Conservation (phyloP, 169 alveolate species). For the Eimeria acervulina region DNA sequence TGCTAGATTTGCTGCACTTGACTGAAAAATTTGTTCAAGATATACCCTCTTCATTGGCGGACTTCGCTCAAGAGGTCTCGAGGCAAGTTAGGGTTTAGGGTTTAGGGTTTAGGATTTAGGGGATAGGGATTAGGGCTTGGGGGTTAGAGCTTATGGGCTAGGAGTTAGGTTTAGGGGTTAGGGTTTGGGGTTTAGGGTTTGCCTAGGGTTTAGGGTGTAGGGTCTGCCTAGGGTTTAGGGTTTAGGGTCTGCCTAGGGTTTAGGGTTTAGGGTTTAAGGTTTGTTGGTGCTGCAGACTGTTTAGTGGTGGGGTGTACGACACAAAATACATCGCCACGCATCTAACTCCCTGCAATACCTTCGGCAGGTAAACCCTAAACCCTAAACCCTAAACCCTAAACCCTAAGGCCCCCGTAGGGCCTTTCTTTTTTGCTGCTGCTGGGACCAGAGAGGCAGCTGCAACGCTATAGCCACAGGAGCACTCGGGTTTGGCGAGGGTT, state of each 20-base stretch:
- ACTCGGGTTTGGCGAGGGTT: not conserved
- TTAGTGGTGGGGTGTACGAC: conserved; percentile 87
- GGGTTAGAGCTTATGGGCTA: not conserved
- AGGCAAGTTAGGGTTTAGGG: conserved; percentile 33
- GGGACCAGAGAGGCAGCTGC: no score
- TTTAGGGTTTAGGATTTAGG: not conserved
- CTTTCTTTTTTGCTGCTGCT: no score
- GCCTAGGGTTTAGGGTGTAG: not conserved
- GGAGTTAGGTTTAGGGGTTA: no score
- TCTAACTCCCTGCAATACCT: conserved; percentile 35
- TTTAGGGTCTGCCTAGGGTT: no score
- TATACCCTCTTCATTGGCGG: conserved; percentile 84
- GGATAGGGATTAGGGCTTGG: no score
- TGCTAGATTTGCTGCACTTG: conserved; percentile 86
- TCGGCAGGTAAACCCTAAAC: conserved; percentile 44
- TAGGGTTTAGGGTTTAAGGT: conserved; percentile 17
- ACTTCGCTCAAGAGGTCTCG: conserved; percentile 58
- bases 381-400: conserved; percentile 40
- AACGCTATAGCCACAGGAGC: no score
- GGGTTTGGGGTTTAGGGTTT: no score
- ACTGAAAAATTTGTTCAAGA: conserved; percentile 86
- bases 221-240: no score
- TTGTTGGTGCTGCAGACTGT: conserved; percentile 70
- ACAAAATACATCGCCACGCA: conserved; percentile 85
- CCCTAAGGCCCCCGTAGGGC: not conserved